Evolutionary conservation across 306 rosid genomes (phyloP).

Genomic region (peach (Prunus persica)): DNA sequence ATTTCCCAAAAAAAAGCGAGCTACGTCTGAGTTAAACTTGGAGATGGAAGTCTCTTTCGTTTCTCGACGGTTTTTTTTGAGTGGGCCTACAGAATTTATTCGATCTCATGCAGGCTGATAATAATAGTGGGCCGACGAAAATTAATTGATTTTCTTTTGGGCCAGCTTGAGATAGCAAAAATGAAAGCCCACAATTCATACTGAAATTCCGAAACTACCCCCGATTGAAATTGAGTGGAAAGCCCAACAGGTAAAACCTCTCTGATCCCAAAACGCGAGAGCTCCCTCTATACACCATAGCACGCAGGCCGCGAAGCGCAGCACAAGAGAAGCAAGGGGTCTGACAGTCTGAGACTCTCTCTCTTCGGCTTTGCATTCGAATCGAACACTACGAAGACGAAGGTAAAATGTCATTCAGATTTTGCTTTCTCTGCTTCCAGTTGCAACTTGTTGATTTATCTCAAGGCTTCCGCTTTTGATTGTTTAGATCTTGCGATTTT

Average conservation of each 20-base stretch:
- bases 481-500: conserved; percentile 37
- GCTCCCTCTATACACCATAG: not conserved
- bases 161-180: not conserved
- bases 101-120: too few relatives aligned
- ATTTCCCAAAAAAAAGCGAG: too few relatives aligned
- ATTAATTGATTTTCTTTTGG: not conserved
- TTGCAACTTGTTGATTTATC: not conserved
- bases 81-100: too few relatives aligned
- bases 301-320: conserved; percentile 9
- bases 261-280: not conserved
- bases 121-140: not conserved
- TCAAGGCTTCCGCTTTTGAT: not conserved
- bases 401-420: conserved; percentile 26
- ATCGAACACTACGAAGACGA: not conserved
- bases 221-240: not conserved
- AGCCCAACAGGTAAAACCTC: not conserved
- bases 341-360: conserved; percentile 8
- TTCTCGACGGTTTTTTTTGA: too few relatives aligned
- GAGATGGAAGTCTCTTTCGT: too few relatives aligned
- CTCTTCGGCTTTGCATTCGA: conserved; percentile 20
- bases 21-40: too few relatives aligned
- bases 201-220: not conserved
- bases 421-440: not conserved
- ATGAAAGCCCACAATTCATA: not conserved
- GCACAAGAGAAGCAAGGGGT: conserved; percentile 24